Evolutionary conservation across 106 monocot species (phyloP), one percentile per base, ranked within the genome.

Genomic region (Allium cepa): DNA sequence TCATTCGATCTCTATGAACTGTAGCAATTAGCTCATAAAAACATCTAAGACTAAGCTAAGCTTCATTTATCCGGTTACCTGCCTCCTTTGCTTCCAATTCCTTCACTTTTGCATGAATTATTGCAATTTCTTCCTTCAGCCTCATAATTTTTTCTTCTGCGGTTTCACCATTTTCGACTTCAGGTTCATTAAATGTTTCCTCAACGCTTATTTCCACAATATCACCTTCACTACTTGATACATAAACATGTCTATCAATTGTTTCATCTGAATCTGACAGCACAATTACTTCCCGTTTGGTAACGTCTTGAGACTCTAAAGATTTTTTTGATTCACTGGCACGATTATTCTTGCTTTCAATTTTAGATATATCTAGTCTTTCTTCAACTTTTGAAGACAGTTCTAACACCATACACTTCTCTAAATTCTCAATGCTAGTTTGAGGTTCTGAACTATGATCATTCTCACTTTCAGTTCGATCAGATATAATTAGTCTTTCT

Each of bases 81-180:
- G 22, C 22, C 22, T 22, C 22, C 22, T 22, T 22, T 46, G 64
- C 46, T 47, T 64, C 64, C 64, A 64, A 64, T 28, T 48, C 36
- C 64, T 64, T 48, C 64, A 64, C 64, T 64, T 48, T 64, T 47
- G 64, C 64, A 48, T 64, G 64, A 64, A 64, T 64, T 48, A 47
- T 47, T 15, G 64, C 64, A 48, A 64, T 64, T 64, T 47, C 64
- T 64, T 48, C 64, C 64, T 64, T 64, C 47, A 64, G 64, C 64
- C 49, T 64, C 10, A 28, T 48, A 48, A 64, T 64, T 28, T 64
- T 36, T 48, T 9, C 64, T 45, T 28, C 61, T 46, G n/a, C 47
- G 8, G 2, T 48, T 48, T 64, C 17, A 14, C 14, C 14, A 64
- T 49, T 64, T 48, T 47, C 22, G 22, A 22, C 64, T 16, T 64